Percentiles rank a stretch among this genome's conserved stretches.
Conservation (phyloP, 1,139 yeast species). For the Geotrichum europaeum region DNA sequence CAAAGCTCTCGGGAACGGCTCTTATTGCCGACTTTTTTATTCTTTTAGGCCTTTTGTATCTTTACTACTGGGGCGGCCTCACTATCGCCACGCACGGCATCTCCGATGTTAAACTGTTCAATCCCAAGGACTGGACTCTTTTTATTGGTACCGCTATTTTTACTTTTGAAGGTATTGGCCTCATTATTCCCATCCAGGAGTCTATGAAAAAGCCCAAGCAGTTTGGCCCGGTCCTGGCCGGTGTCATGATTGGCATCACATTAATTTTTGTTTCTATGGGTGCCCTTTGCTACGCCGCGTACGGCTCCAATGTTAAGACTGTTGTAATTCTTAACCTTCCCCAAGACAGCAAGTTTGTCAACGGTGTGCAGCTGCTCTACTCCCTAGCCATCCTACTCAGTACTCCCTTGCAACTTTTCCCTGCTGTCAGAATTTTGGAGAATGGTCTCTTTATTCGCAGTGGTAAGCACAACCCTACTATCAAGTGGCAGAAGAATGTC, state of each 20-base stretch:
- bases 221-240: slow-evolving; percentile 61
- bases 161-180: slow-evolving; percentile 94
- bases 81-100: slow-evolving; percentile 52
- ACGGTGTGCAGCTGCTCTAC: slow-evolving; percentile 69
- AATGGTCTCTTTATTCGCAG: slow-evolving; percentile 52
- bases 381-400: slow-evolving; percentile 82
- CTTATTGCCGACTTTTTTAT: slow-evolving; percentile 84
- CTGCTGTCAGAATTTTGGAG: slow-evolving; percentile 75
- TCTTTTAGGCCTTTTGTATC: slow-evolving; percentile 72
- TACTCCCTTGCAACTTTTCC: slow-evolving; percentile 89
- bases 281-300: slow-evolving; percentile 73
- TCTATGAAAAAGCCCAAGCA: slow-evolving; percentile 80
- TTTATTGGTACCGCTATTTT: slow-evolving; percentile 94
- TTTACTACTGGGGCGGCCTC: slow-evolving; percentile 61
- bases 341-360: slow-evolving; percentile 55
- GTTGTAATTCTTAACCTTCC: slow-evolving; percentile 87
- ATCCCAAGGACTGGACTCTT: slow-evolving; percentile 65
- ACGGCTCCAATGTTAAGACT: slow-evolving; percentile 74
- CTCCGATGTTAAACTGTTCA: slow-evolving; percentile 58
- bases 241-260: slow-evolving; percentile 74
- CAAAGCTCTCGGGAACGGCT: slow-evolving; percentile 83
- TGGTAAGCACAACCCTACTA: slow-evolving; percentile 63
- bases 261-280: slow-evolving; percentile 73
- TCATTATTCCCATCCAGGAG: slow-evolving; percentile 89
- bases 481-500: slow-evolving; percentile 82